A percentile compares a stretch with the other conserved stretches of the same genome.
These are phyloP conservation scores for Cokeromyces recurvatus DNA, from an alignment of 371 early-diverging fungal genomes.

Conservation along the genomic window DNA sequence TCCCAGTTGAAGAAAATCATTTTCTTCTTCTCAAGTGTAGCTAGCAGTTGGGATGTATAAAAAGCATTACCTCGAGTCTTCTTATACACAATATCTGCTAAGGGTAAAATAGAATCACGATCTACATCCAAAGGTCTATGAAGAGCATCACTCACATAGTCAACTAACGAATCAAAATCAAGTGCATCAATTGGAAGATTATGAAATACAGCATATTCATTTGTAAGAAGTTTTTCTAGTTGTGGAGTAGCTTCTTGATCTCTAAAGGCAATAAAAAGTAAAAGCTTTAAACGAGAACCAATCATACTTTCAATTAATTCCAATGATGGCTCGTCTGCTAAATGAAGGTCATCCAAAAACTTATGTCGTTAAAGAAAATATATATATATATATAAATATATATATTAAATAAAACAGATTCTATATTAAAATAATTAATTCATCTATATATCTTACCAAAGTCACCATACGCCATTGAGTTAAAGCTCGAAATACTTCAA, in stretches of 20 bases:
- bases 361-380: background rate
- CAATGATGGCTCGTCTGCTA: conserved; percentile 43
- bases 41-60: conserved; percentile 33
- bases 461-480: conserved; percentile 45
- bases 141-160: conserved; percentile 34
- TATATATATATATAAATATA: background rate
- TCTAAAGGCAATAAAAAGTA: conserved; percentile 32
- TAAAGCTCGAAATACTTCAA: conserved; percentile 37
- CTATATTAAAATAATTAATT: background rate
- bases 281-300: conserved; percentile 22
- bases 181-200: conserved; percentile 23
- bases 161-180: conserved; percentile 30
- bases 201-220: conserved; percentile 26
- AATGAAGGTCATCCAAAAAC: conserved; percentile 45
- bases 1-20: conserved; percentile 46
- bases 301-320: conserved; percentile 36
- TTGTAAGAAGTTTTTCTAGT: conserved; percentile 18
- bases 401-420: too few species aligned
- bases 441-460: conserved; percentile 20
- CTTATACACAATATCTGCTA: conserved; percentile 30
- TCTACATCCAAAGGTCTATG: conserved; percentile 21
- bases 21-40: conserved; percentile 36
- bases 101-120: conserved; percentile 23
- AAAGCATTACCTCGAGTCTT: conserved; percentile 41
- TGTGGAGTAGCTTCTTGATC: conserved; percentile 26